Evolutionary conservation across 495 filamentous ascomycete genomes (phyloP), one percentile per base, ranked within the genome.

Genomic region (Aspergillus nanangensis): DNA sequence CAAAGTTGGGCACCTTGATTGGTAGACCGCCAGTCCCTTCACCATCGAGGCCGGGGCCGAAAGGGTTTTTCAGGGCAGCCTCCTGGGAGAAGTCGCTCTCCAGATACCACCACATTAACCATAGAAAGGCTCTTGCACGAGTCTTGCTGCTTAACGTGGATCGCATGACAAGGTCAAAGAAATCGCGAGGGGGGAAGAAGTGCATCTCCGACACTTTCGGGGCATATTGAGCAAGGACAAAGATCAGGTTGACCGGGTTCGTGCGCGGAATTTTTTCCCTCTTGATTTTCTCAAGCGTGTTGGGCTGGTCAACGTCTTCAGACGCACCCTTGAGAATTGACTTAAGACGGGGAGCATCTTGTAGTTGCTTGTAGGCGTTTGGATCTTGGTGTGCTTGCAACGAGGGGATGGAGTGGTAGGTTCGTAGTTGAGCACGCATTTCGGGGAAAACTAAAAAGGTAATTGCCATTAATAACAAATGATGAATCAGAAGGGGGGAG

Each of bases 71-170:
- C 32, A 83, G 69, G 31, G 89, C 88, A 43, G 84, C 87, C 50
- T 96, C 86, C 38, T 79, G 74, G 4, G 83, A 83, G 57, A 95
- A 96, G 60, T 97, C 87, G 41, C 91, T 92, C 67, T 98, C 94
- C n/a, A 97, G 74, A 63, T 98, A 97, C 74, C 88, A 95, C 93
- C 93, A 98, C 83, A 98, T 96, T 48, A 98, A 64, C 93, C 93
- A 98, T 13, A 98, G 68, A 59, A 98, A 98, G 1, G 91, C 92
- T 41, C 69, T 85, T 1, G 94, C 93, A 45, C 93, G 79, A 56
- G 85, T 92, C 56, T 75, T 69, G 60, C 91, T 96, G 42, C 86
- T 91, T 20, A 90, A 74, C 17, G 85, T 86, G 3, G 81, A 81
- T 54, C 88, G 79, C 90, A 96, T 96, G 50, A 98, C 84, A 3